Evolutionary conservation across 768 basidiomycete genomes (phyloP).

Genomic region (Boletus insuetus): DNA sequence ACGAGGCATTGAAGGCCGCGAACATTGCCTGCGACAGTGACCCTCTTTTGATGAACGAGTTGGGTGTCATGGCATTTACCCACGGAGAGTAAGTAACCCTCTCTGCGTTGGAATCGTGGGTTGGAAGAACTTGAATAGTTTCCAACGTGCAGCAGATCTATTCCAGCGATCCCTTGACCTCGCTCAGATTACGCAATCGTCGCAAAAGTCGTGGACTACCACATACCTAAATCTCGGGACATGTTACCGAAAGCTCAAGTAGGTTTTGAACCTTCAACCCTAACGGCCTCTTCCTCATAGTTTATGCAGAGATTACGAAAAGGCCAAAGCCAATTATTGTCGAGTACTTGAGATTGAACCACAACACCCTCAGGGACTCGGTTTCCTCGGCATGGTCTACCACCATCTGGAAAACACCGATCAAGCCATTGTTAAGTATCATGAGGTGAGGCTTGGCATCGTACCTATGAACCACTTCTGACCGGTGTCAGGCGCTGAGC

Average conservation of each 20-base stretch:
- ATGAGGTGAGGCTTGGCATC: conserved; percentile 60
- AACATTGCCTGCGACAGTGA: conserved; percentile 81
- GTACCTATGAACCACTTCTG: not conserved
- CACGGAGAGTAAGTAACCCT: conserved; percentile 64
- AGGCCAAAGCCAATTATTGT: conserved; percentile 72
- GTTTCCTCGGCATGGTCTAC: conserved; percentile 86
- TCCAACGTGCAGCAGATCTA: conserved; percentile 61
- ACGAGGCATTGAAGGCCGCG: conserved; percentile 85
- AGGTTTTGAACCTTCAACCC: conserved; percentile 21
- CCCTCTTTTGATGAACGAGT: conserved; percentile 87
- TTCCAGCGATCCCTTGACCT: conserved; percentile 78
- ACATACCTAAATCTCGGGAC: conserved; percentile 95
- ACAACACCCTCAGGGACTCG: conserved; percentile 76
- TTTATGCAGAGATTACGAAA: conserved; percentile 45
- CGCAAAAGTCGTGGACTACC: conserved; percentile 80
- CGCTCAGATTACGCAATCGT: conserved; percentile 81
- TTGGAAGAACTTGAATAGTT: conserved; percentile 50
- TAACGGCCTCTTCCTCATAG: conserved; percentile 4
- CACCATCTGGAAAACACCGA: conserved; percentile 74
- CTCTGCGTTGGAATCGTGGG: not conserved
- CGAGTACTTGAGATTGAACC: conserved; percentile 86
- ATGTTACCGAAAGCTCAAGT: conserved; percentile 79
- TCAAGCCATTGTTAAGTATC: conserved; percentile 85
- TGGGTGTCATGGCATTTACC: conserved; percentile 90
- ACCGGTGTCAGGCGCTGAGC: conserved; percentile 58